A percentile compares a stretch with the other conserved stretches of the same genome.
phyloP scores from a whole-genome alignment of 352 stramenopile genomes.

The Pythium myriotylum region DNA sequence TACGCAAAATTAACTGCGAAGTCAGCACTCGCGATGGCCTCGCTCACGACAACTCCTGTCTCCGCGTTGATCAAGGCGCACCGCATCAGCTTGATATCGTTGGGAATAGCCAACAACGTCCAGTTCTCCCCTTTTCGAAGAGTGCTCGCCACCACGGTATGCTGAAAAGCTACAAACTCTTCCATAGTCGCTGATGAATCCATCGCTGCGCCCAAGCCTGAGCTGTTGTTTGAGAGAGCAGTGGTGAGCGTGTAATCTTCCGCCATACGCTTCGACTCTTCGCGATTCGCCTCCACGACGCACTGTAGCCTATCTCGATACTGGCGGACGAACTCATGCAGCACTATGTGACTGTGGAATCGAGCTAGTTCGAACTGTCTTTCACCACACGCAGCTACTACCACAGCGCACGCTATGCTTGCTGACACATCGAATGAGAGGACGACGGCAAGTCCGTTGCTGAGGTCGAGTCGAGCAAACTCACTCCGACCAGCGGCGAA shows the following conservation, averaged over 20 bases:
- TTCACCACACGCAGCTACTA: conserved; percentile 22
- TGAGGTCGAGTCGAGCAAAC: conserved; percentile 41
- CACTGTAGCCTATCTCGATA: conserved; percentile 35
- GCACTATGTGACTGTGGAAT: conserved; percentile 46
- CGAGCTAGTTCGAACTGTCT: conserved; percentile 15
- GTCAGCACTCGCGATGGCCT: neutral
- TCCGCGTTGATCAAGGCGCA: conserved; percentile 11
- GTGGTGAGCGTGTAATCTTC: conserved; percentile 58
- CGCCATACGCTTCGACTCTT: conserved; percentile 37
- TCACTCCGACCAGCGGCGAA: conserved; percentile 39
- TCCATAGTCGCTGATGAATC: conserved; percentile 32
- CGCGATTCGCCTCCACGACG: conserved; percentile 33
- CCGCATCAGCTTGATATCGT: neutral
- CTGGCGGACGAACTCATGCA: conserved; percentile 41
- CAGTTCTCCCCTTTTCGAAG: conserved; percentile 15
- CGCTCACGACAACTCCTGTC: neutral
- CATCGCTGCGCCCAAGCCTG: conserved; percentile 3
- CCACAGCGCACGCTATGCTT: conserved; percentile 45
- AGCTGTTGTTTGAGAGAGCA: conserved; percentile 26
- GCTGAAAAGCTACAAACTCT: conserved; percentile 48
- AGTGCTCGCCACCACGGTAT: conserved; percentile 34
- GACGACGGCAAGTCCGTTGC: conserved; percentile 40
- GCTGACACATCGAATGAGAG: conserved; percentile 37
- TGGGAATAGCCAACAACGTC: too few relatives aligned
- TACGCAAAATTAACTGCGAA: conserved; percentile 16